phyloP scores from a whole-genome alignment of 192 early-diverging fungal genomes.

The Rhizophagus clarus region DNA sequence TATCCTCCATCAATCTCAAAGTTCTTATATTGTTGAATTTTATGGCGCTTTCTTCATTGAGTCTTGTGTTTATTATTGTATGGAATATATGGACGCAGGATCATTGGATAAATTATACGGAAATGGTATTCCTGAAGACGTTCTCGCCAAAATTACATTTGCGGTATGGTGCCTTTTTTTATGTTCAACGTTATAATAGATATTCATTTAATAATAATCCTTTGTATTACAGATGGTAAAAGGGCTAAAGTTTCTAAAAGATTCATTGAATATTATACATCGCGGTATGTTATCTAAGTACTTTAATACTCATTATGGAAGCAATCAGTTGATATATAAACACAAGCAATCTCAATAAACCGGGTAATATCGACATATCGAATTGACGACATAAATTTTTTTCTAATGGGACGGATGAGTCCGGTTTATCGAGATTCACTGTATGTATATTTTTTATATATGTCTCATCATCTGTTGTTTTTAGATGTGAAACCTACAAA shows the following conservation, averaged over 20 bases:
- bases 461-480: neutral
- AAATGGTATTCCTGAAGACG: conserved; percentile 78
- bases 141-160: conserved; percentile 73
- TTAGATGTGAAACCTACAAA: conserved; percentile 96
- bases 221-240: conserved; percentile 66
- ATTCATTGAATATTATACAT: conserved; percentile 87
- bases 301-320: neutral
- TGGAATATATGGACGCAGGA: conserved; percentile 98
- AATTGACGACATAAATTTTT: no score
- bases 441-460: neutral
- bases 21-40: conserved; percentile 94
- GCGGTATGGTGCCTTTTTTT: conserved; percentile 51
- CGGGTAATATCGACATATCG: no score
- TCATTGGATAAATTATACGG: conserved; percentile 87
- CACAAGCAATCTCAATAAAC: neutral
- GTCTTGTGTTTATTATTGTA: conserved; percentile 95
- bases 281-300: conserved; percentile 50
- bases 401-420: no score
- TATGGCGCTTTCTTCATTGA: conserved; percentile 97
- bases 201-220: conserved; percentile 17
- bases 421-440: no score
- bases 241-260: conserved; percentile 85
- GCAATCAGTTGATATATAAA: neutral
- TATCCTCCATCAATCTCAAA: conserved; percentile 85
- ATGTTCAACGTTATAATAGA: neutral